These are phyloP conservation scores for Xylariomycetidae sp. DNA, from an alignment of 2,329 filamentous ascomycete species.

Conservation along the genomic window DNA sequence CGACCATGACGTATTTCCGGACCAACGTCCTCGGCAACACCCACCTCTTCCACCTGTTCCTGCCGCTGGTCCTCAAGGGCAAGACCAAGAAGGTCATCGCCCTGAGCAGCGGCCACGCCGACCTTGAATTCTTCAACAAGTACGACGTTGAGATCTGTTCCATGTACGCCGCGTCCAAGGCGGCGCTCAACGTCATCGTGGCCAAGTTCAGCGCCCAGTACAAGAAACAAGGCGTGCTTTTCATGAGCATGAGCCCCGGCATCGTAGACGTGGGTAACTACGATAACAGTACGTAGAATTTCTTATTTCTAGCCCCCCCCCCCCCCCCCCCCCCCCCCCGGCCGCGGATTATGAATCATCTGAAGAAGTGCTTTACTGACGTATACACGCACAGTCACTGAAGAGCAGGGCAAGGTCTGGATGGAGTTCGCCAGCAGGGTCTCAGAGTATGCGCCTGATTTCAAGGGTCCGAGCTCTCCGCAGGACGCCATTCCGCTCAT, in stretches of 20 bases:
- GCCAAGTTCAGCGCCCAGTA: constrained; percentile 40
- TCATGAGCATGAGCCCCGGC: constrained; percentile 40
- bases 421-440: constrained; percentile 14
- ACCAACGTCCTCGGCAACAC: constrained; percentile 48
- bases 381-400: constrained; percentile 4
- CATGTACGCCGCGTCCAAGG: constrained; percentile 40
- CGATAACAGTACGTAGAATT: constrained; percentile 10
- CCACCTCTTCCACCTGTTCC: constrained; percentile 46
- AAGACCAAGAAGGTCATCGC: constrained; percentile 47
- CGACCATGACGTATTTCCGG: constrained; percentile 29
- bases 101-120: constrained; percentile 44
- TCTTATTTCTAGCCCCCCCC: constrained; percentile 1
- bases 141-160: constrained; percentile 29
- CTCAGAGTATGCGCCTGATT: constrained; percentile 17
- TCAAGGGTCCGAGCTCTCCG: constrained; percentile 14
- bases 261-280: constrained; percentile 32
- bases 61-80: constrained; percentile 47
- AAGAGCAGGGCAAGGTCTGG: constrained; percentile 2
- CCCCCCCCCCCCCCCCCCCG: too few relatives aligned
- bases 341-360: constrained; percentile 13
- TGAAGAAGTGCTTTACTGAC: background rate
- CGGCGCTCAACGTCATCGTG: constrained; percentile 14
- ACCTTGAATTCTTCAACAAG: constrained; percentile 27
- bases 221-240: constrained; percentile 37
- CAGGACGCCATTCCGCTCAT: constrained; percentile 14